A percentile compares a stretch with the other conserved stretches of the same genome.
Conservation (phyloP, 2,329 filamentous ascomycete genomes). For the Cryphonectria naterciae region DNA sequence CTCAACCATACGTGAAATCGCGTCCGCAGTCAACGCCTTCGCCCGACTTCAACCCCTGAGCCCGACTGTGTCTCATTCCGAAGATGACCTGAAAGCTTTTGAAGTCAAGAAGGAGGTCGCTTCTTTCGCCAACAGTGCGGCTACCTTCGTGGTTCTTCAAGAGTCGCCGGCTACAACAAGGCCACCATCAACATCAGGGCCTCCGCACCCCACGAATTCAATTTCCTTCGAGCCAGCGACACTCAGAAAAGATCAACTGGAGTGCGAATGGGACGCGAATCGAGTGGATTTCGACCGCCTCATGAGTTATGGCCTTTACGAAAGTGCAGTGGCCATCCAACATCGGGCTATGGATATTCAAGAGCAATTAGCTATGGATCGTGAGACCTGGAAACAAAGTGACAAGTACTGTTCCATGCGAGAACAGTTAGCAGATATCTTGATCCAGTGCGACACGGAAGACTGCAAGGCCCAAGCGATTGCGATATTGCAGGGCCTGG, state of each 20-base stretch:
- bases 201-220: neutral
- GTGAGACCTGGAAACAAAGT: neutral
- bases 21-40: neutral
- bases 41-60: neutral
- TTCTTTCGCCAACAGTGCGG: constrained; percentile 12
- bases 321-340: constrained; percentile 18
- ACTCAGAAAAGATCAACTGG: neutral
- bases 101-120: constrained; percentile 9
- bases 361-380: neutral
- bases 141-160: neutral
- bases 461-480: constrained; percentile 3
- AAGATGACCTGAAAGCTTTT: constrained; percentile 3
- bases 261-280: constrained; percentile 15
- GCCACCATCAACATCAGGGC: neutral
- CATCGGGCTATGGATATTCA: constrained; percentile 13
- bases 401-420: constrained; percentile 13
- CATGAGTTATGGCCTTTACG: neutral
- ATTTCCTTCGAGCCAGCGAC: neutral
- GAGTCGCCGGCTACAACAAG: neutral
- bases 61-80: neutral
- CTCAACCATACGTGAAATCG: constrained; percentile 1
- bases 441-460: constrained; percentile 10
- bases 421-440: constrained; percentile 12
- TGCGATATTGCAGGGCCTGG: neutral
- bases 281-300: constrained; percentile 6